Base-by-base conservation (phyloP, 768 basidiomycete species). In the Boletus rubroflammeus region DNA sequence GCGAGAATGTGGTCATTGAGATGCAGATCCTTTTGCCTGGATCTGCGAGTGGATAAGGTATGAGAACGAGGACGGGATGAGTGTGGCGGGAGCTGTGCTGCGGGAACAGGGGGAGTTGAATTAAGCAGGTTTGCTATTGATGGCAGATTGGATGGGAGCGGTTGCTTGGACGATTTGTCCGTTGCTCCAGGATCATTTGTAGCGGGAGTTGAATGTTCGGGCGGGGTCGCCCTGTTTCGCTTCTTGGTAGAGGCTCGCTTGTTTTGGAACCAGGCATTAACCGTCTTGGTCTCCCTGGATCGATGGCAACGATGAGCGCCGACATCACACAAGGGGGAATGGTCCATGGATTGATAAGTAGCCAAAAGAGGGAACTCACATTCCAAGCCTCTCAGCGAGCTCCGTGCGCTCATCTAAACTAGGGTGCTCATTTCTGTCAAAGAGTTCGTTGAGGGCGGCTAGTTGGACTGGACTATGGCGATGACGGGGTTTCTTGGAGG, bases 261-360 rank as follows among this genome's bases (percentile, higher is more conserved):
- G 68, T 90, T 90, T 73, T 90, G 88, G 72, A 90, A 91, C 85
- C 87, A 90, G 14, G 89, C 86, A 67, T 88, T 87, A 66, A 90
- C 88, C 3, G 86, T 88, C 78, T 90, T 90, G 69, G 82, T 84
- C 68, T 90, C 86, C 85, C 89, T 90, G 66, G 49, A 50, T 58
- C 50, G 52, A 54, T 46, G 38, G 56, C n/a, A 48, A 44, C 41
- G 55, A 54, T 42, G 55, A 31, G 55, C 32, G 52, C 49, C 32
- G 19, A 53, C 48, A 62, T 41, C 45, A 59, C 19, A 48, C 46
- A n/a, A 47, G 45, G 28, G 21, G 46, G 51, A 36, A 38, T 19
- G 28, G 48, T 51, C 29, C 50, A 21, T 3, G 39, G 41, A 60
- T 53, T 58, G 59, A 67, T 60, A 65, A 62, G 53, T 46, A 39